Conservation (phyloP, 2,329 filamentous ascomycete genomes). For the Monosporascus ibericus region DNA sequence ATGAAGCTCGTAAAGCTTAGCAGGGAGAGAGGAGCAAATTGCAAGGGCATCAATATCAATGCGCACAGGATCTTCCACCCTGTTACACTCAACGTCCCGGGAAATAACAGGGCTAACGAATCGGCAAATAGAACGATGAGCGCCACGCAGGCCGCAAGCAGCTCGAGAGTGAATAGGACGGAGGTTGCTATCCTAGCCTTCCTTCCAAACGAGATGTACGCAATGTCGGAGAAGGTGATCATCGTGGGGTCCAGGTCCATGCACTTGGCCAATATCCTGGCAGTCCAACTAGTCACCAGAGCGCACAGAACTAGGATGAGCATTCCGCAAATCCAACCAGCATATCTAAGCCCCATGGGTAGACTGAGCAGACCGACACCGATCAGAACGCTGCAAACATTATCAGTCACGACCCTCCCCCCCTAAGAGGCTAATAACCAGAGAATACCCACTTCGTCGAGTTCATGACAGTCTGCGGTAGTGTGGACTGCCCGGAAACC, state of each 20-base stretch:
- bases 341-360: slow-evolving; percentile 79
- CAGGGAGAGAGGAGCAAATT: slow-evolving; percentile 75
- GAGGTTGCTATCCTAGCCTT: slow-evolving; percentile 77
- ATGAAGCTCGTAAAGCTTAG: slow-evolving; percentile 88
- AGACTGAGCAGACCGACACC: slow-evolving; percentile 85
- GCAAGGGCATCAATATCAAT: slow-evolving; percentile 70
- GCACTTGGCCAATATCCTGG: slow-evolving; percentile 77
- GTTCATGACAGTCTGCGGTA: slow-evolving; percentile 95
- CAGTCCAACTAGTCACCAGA: slow-evolving; percentile 76
- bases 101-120: slow-evolving; percentile 73
- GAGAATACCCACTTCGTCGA: slow-evolving; percentile 61
- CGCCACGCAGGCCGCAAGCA: slow-evolving; percentile 83
- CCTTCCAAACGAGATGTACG: slow-evolving; percentile 82
- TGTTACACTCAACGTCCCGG: slow-evolving; percentile 56
- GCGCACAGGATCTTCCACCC: slow-evolving; percentile 85
- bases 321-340: slow-evolving; percentile 82
- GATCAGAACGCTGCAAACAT: slow-evolving; percentile 59
- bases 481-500: slow-evolving; percentile 87
- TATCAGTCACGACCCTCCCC: slow-evolving; percentile 1
- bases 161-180: slow-evolving; percentile 79
- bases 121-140: slow-evolving; percentile 62
- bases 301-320: slow-evolving; percentile 69
- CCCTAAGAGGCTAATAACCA: not conserved
- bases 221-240: slow-evolving; percentile 91
- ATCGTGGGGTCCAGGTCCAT: slow-evolving; percentile 79